Base-by-base conservation (phyloP, 371 early-diverging fungal genomes). In the Mortierella sp. region DNA sequence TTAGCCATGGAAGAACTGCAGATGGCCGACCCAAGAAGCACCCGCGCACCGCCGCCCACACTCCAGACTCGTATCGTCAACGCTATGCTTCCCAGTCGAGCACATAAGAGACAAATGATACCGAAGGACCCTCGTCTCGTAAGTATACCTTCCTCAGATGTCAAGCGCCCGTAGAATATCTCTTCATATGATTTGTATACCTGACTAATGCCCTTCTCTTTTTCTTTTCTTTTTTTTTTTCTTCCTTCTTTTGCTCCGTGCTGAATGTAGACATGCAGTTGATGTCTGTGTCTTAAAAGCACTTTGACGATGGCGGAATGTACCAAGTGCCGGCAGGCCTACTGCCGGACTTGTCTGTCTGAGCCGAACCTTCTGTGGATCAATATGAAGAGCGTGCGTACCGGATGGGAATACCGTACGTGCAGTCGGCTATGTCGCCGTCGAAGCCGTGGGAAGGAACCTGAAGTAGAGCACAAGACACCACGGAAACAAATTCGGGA, bases 281-380 rank as follows among this genome's bases (percentile, higher is more conserved):
- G 37, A 14, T 67, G 59, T 31, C 54, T 21, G 30, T 9, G 21
- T 12, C 23, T 21, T 23, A n/a, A 12, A n/a, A 39, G 2, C 1
- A 27, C 26, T 23, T 17, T 34, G 11, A 32, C 53, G 34, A 47
- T 27, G 0, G 23, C 37, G 23, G 23, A 32, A 11, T 72, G 72
- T 7, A 34, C 56, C 12, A 31, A 14, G 21, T 72, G 72, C 32
- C 11, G 6, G 2, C 0, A 37, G 8, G n/a, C 21, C 1, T 67
- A 49, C 24, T 72, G 73, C 37, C 67, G 67, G 32, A 2, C 15
- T 2, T 72, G 73, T 49, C 58, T 72, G 14, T 62, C 42, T 24
- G 27, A 27, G 31, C 26, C 58, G 30, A 30, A 59, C n/a, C 27
- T 44, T 24, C 43, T 43, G 6, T 72, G 73, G 73, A 44, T 12